Base-by-base conservation (phyloP, 106 monocot genomes). In the Dendrobium nobile region DNA sequence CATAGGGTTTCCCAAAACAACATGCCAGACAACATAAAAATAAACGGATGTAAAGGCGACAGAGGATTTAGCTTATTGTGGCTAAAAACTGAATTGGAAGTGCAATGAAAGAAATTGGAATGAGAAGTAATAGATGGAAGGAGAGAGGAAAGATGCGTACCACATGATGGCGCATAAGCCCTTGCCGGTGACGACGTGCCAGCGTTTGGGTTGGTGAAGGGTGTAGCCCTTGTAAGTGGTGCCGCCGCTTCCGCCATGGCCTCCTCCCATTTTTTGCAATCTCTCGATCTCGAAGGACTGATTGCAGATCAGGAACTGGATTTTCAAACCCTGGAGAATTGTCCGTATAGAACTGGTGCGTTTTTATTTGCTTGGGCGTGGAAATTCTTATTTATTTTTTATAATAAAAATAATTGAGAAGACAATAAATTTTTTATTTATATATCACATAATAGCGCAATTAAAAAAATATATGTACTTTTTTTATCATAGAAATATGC, bases 81-180 rank as follows among this genome's bases (percentile, higher is more conserved):
- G 24, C 9, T 7, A 26, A 24, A 65, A 24, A 37, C 37, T n/a
- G 7, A 65, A 65, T 65, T 65, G 18, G 6, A 6, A n/a, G 64
- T n/a, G 70, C 33, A 37, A 70, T 37, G 37, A 61, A 70, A 70
- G 10, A 37, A 70, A 1, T 70, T 37, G 70, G 33, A 13, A 70
- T 20, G 37, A 70, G 33, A 70, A 13, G 10, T 27, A 0, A 5
- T 9, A 70, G 27, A 37, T 40, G 33, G 43, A 43, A 74, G 64
- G 31, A 26, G n/a, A 10, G 33, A 43, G 2, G 17, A 22, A 18
- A 45, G 26, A 28, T 16, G 47, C 47, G 28, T 79, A 89, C 88
- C 88, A 89, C 88, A 89, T 89, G 79, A 89, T 78, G 72, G 86
- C 88, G 78, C 88, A 89, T 28, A 89, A 70, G 40, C 88, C 88